These are phyloP conservation scores for Aspergillus cavernicola DNA, from an alignment of 495 filamentous ascomycete species.

Conservation along the genomic window DNA sequence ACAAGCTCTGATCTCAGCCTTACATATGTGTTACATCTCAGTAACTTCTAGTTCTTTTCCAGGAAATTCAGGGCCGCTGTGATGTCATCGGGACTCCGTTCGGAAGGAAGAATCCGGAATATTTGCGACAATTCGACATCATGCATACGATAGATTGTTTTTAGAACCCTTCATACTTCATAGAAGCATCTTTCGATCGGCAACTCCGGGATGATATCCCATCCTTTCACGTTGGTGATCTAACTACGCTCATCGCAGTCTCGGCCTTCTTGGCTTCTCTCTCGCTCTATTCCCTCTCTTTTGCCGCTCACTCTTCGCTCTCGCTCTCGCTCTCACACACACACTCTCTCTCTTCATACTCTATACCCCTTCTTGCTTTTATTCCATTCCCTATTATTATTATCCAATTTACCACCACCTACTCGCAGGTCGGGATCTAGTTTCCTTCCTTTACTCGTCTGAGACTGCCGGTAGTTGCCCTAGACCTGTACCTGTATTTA, in stretches of 20 bases:
- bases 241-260: neutral
- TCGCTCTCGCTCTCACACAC: neutral
- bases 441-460: neutral
- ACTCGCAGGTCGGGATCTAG: neutral
- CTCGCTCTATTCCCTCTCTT: neutral
- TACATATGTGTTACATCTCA: neutral
- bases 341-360: neutral
- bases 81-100: conserved; percentile 7
- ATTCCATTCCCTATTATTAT: neutral
- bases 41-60: too few relatives aligned
- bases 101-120: neutral
- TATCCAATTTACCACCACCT: too few relatives aligned
- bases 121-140: conserved; percentile 1
- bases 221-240: neutral
- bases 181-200: too few relatives aligned
- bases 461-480: neutral
- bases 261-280: conserved; percentile 2
- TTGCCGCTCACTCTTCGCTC: neutral
- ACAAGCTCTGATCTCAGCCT: neutral
- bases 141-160: neutral
- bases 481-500: too few relatives aligned
- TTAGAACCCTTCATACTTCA: too few relatives aligned
- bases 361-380: neutral
- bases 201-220: too few relatives aligned
- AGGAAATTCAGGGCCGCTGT: neutral